Percentiles rank a stretch among this genome's conserved stretches.
Evolutionary conservation across 2,329 filamentous ascomycete species (phyloP).

Genomic region (Gaeumannomyces tritici): DNA sequence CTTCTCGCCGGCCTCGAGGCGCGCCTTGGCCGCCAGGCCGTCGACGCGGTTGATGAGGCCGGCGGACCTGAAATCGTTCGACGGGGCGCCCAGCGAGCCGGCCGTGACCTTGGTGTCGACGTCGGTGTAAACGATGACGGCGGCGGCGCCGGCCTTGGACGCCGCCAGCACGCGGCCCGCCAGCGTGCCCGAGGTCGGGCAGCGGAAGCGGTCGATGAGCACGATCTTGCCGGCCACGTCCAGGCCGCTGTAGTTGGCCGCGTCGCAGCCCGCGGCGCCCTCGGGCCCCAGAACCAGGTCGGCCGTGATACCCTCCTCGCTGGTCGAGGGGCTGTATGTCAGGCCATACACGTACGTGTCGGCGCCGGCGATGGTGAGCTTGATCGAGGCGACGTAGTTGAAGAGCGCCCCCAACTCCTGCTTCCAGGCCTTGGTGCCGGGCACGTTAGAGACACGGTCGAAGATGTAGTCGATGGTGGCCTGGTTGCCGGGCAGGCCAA

Average conservation of each 20-base stretch:
- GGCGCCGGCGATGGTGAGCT: conserved; percentile 17
- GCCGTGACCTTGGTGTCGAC: conserved; percentile 31
- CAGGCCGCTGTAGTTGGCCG: conserved; percentile 20
- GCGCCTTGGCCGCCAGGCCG: conserved; percentile 1
- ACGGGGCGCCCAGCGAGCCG: conserved; percentile 2
- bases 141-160: conserved; percentile 35
- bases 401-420: conserved; percentile 39
- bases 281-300: conserved; percentile 27
- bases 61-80: neutral
- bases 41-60: conserved; percentile 3
- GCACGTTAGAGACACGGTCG: conserved; percentile 30
- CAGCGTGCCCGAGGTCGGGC: conserved; percentile 24
- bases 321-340: conserved; percentile 37
- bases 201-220: conserved; percentile 27
- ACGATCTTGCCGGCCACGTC: conserved; percentile 30
- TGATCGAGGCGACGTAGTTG: conserved; percentile 26
- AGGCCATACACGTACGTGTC: conserved; percentile 25
- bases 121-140: conserved; percentile 51
- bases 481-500: conserved; percentile 52
- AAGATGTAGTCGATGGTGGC: conserved; percentile 33
- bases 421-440: conserved; percentile 28
- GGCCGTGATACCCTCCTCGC: conserved; percentile 29
- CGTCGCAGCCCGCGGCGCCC: conserved; percentile 27
- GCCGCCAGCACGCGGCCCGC: conserved; percentile 44
- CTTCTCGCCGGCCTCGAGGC: conserved; percentile 12